Percentiles rank a stretch among this genome's conserved stretches.
Evolutionary conservation across 208 protist genomes (phyloP).

Genomic region (Dictyostelium gargantuum): DNA sequence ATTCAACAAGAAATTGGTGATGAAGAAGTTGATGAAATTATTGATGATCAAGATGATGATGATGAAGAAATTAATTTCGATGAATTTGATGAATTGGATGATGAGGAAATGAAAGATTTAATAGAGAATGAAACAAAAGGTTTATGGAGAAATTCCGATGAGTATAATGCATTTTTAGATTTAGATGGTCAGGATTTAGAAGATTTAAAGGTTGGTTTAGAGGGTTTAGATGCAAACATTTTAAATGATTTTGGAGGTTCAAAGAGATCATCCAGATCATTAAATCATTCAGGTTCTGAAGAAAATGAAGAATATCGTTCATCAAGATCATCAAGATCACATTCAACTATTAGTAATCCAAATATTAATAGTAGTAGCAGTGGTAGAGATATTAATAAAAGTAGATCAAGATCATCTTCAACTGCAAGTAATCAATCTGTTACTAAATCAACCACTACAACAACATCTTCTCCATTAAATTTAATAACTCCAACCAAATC

Average conservation of each 20-base stretch:
- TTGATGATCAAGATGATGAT: background rate
- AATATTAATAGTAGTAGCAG: background rate
- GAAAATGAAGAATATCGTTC: background rate
- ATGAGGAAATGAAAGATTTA: slow-evolving; percentile 15
- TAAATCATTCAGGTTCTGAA: background rate
- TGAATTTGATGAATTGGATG: slow-evolving; percentile 58
- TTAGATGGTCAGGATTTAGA: slow-evolving; percentile 35
- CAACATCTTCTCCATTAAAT: background rate
- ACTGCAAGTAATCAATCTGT: background rate
- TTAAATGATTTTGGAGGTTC: background rate
- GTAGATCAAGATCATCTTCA: background rate
- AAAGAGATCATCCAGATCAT: background rate
- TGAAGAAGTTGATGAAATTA: background rate
- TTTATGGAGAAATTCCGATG: slow-evolving; percentile 32
- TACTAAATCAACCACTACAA: background rate
- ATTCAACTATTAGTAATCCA: background rate
- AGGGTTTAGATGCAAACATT: slow-evolving; percentile 20
- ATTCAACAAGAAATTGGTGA: background rate
- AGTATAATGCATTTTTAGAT: slow-evolving; percentile 56
- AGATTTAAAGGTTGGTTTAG: slow-evolving; percentile 28
- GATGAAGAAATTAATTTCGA: background rate
- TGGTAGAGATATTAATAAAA: background rate
- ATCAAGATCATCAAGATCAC: background rate
- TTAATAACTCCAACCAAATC: background rate
- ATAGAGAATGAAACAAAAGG: background rate